Evolutionary conservation across 768 basidiomycete genomes (phyloP), one percentile per base, ranked within the genome.

Genomic region (Trametes cubensis): DNA sequence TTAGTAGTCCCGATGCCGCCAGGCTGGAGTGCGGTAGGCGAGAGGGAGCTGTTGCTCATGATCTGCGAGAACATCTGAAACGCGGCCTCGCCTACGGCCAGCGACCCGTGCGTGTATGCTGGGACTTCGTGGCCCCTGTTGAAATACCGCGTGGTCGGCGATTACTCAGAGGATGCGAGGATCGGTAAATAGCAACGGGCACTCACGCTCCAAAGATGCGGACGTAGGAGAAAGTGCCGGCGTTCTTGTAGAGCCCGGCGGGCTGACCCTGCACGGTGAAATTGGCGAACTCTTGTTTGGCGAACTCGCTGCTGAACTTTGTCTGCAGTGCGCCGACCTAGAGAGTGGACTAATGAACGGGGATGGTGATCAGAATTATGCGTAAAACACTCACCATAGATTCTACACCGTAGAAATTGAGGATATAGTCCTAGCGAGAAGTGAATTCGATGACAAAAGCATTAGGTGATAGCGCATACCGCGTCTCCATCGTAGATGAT

Each of bases 401-500:
- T 71, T 86, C 84, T 6, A 85, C 79, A 8, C 85, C 84, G 39
- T 77, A 67, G 63, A 75, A 85, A 68, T 85, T 87, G 54, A 80
- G 67, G 58, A 84, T 82, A 67, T 79, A 83, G 67, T 85, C 82
- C 72, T 73, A 42, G 5, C 14, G 26, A 20, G n/a, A 25, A 26
- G 14, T 13, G 38, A 41, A 4, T 52, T 13, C 38, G 28, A 44
- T 44, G 6, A 54, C 23, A 6, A 55, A 28, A 18, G 23, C 6
- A 18, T 38, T 28, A 20, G 44, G 39, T 60, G 23, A 23, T 30
- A 5, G 53, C 15, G 70, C 80, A 58, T 64, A 83, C 82, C 28
- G 82, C 85, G 67, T 85, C 84, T 21, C 85, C 85, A 58, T 81
- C 82, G 64, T 78, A 86, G 30, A 85, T 70, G 42, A 83, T 66